A percentile compares a stretch with the other conserved stretches of the same genome.
These are phyloP conservation scores for Scheffersomyces quercinus DNA, from an alignment of 1,139 yeast genomes.

Conservation along the genomic window DNA sequence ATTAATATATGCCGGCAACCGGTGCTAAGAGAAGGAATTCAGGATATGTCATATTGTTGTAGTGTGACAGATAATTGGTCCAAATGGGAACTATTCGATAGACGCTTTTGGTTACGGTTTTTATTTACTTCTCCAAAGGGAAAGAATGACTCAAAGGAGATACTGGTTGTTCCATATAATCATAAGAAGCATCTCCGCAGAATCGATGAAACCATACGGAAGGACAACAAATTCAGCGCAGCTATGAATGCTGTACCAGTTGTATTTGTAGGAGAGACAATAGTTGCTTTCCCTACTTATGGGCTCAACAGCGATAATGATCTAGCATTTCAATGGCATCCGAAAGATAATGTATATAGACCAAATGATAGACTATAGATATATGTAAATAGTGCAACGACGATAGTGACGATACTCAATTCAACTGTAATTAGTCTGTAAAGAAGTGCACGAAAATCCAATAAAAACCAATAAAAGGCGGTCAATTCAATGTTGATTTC, in stretches of 20 bases:
- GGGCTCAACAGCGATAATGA: not conserved
- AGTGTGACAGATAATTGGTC: conserved; percentile 1
- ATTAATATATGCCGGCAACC: conserved; percentile 25
- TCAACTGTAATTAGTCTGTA: too few species aligned
- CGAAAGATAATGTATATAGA: conserved; percentile 5
- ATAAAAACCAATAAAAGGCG: too few species aligned
- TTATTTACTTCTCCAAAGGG: conserved; percentile 2
- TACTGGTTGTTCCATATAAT: conserved; percentile 21
- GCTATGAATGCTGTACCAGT: conserved; percentile 9
- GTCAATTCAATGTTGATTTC: too few species aligned
- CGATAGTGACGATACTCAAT: too few species aligned
- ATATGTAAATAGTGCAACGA: not conserved
- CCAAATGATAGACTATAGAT: conserved; percentile 11
- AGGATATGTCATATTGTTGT: not conserved
- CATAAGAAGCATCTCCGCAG: conserved; percentile 13
- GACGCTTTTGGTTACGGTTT: conserved; percentile 36
- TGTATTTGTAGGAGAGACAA: conserved; percentile 6
- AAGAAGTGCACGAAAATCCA: too few species aligned
- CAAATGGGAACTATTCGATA: conserved; percentile 26
- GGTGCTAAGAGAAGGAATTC: conserved; percentile 15
- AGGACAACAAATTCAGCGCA: not conserved
- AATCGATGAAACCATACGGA: too few species aligned
- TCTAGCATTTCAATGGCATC: conserved; percentile 1
- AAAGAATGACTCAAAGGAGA: too few species aligned
- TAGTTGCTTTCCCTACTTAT: conserved; percentile 23